A percentile compares a stretch with the other conserved stretches of the same genome.
phyloP scores from a whole-genome alignment of 768 basidiomycete genomes.

The Sistotremastrum niveocremeum region DNA sequence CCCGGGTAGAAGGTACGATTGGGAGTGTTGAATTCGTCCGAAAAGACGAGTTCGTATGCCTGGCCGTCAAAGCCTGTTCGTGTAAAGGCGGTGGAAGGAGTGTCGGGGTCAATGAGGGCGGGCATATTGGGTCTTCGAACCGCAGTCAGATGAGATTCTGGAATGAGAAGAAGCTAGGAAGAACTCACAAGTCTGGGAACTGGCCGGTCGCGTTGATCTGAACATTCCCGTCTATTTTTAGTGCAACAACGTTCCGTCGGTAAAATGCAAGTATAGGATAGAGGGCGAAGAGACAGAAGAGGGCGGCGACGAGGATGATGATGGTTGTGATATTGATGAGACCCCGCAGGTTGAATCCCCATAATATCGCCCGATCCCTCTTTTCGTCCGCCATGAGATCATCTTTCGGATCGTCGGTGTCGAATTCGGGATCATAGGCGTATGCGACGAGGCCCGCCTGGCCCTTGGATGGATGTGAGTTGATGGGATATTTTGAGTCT shows the following conservation, averaged over 20 bases:
- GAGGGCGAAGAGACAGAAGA: constrained; percentile 67
- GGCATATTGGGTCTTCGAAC: constrained; percentile 29
- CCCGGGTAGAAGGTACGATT: constrained; percentile 60
- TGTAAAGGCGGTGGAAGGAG: constrained; percentile 42
- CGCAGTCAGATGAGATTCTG: constrained; percentile 4
- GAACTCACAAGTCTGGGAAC: constrained; percentile 35
- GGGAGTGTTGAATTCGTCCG: constrained; percentile 69
- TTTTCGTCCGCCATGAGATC: constrained; percentile 48
- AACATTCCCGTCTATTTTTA: constrained; percentile 47
- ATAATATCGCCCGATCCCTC: constrained; percentile 23
- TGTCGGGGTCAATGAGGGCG: constrained; percentile 54
- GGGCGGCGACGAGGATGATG: constrained; percentile 38
- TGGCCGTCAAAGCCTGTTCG: constrained; percentile 63
- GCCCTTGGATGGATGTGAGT: constrained; percentile 13
- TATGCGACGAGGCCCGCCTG: constrained; percentile 43
- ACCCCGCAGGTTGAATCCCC: constrained; percentile 29
- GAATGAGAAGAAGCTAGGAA: constrained; percentile 1
- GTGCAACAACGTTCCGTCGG: constrained; percentile 21
- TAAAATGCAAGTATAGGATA: constrained; percentile 63
- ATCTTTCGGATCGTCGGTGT: constrained; percentile 40
- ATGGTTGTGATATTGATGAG: constrained; percentile 61
- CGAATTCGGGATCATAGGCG: constrained; percentile 51
- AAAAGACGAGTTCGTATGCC: constrained; percentile 59
- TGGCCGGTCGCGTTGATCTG: constrained; percentile 59
- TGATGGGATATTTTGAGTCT: constrained; percentile 51